Evolutionary conservation across 192 early-diverging fungal species (phyloP).

Genomic region (Phycomyces nitens): DNA sequence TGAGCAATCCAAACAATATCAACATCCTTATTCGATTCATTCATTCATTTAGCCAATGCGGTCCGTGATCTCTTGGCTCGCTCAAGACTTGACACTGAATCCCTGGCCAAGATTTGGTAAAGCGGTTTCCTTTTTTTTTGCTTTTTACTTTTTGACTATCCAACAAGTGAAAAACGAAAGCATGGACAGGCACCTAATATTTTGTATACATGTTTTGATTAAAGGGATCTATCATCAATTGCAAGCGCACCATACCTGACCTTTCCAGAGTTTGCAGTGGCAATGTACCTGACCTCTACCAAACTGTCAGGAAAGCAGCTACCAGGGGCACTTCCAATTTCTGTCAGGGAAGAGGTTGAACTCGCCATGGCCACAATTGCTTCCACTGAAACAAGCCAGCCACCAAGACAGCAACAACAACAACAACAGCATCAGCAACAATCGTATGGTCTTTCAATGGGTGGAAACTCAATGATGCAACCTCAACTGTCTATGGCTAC

Average conservation of each 20-base stretch:
- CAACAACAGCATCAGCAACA: neutral
- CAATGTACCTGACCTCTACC: slow-evolving; percentile 58
- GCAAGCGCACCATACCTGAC: slow-evolving; percentile 44
- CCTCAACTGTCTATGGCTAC: neutral
- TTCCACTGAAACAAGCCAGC: slow-evolving; percentile 19
- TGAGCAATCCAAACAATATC: too few relatives aligned
- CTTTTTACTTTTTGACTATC: neutral
- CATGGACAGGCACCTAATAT: neutral
- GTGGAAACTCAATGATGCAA: neutral
- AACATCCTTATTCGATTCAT: too few relatives aligned
- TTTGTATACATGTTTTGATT: neutral
- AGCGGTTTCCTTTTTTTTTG: neutral
- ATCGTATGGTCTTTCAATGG: too few relatives aligned
- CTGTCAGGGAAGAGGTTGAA: slow-evolving; percentile 45
- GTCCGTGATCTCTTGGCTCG: slow-evolving; percentile 29
- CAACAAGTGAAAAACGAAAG: neutral
- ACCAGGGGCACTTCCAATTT: slow-evolving; percentile 44
- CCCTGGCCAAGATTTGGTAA: slow-evolving; percentile 43
- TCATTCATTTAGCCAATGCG: slow-evolving; percentile 17
- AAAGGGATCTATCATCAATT: slow-evolving; percentile 57
- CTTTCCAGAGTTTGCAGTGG: slow-evolving; percentile 60
- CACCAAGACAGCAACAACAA: slow-evolving; percentile 1
- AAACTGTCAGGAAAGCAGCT: slow-evolving; percentile 49
- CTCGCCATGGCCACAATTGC: slow-evolving; percentile 35
- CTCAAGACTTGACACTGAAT: slow-evolving; percentile 29